phyloP scores from a whole-genome alignment of 495 filamentous ascomycete genomes.

The Podospora appendiculata region DNA sequence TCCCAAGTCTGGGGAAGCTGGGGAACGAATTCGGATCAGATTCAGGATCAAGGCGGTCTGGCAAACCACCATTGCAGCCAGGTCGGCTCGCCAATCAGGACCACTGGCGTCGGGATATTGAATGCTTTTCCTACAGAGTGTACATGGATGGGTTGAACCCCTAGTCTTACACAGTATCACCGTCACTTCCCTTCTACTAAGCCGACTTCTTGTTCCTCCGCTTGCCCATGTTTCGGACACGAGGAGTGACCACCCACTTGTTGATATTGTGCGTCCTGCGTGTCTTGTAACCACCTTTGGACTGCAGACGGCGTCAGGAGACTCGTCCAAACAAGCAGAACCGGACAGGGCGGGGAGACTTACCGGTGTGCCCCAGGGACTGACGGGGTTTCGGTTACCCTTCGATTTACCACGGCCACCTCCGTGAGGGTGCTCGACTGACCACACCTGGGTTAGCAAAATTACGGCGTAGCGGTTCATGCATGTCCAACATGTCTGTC shows the following conservation, averaged over 20 bases:
- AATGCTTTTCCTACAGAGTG: slow-evolving; percentile 10
- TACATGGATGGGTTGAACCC: slow-evolving; percentile 17
- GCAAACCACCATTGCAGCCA: no score
- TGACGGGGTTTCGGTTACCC: slow-evolving; percentile 89
- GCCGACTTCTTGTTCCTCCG: slow-evolving; percentile 42
- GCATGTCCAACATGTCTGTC: not conserved
- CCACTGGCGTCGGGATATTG: no score
- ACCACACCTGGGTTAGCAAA: slow-evolving; percentile 17
- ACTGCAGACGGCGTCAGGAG: slow-evolving; percentile 43
- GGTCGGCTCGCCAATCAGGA: not conserved
- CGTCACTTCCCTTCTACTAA: slow-evolving; percentile 10
- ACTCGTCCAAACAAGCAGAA: not conserved
- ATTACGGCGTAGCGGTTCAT: not conserved
- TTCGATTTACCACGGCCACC: slow-evolving; percentile 98
- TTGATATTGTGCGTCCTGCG: slow-evolving; percentile 66
- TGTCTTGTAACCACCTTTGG: slow-evolving; percentile 97
- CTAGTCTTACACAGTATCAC: slow-evolving; percentile 7
- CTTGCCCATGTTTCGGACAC: slow-evolving; percentile 73
- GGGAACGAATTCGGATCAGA: no score
- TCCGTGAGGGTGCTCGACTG: slow-evolving; percentile 91
- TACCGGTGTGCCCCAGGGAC: slow-evolving; percentile 94
- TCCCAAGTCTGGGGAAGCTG: no score
- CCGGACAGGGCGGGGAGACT: slow-evolving; percentile 26
- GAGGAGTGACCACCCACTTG: slow-evolving; percentile 69
- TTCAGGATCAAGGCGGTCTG: no score